Percentiles rank a stretch among this genome's conserved stretches.
Conservation (phyloP, 2,329 filamentous ascomycete genomes). For the Penicillium nordicum region DNA sequence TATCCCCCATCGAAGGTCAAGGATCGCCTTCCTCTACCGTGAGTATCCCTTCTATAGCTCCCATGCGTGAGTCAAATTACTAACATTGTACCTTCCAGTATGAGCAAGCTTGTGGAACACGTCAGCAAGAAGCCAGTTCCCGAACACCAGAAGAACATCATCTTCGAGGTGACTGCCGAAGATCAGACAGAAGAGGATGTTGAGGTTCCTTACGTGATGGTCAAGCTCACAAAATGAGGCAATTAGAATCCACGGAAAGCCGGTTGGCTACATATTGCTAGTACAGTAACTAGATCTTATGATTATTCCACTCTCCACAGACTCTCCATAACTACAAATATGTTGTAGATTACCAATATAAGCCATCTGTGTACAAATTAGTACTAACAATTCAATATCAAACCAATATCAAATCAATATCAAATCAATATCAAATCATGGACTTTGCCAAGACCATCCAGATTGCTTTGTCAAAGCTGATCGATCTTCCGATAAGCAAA, state of each 20-base stretch:
- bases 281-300: slow-evolving; percentile 11
- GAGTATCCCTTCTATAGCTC: slow-evolving; percentile 37
- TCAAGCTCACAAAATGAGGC: slow-evolving; percentile 59
- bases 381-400: neutral
- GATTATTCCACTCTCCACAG: slow-evolving; percentile 1
- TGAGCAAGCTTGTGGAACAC: slow-evolving; percentile 81
- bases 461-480: slow-evolving; percentile 29
- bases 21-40: slow-evolving; percentile 72
- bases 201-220: slow-evolving; percentile 94
- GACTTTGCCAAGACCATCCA: neutral
- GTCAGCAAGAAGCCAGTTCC: slow-evolving; percentile 92
- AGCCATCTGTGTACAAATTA: slow-evolving; percentile 4
- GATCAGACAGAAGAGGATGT: slow-evolving; percentile 88
- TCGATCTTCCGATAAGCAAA: slow-evolving; percentile 20
- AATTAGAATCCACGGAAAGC: slow-evolving; percentile 1
- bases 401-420: neutral
- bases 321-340: neutral
- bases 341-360: slow-evolving; percentile 9
- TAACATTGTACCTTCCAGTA: slow-evolving; percentile 51
- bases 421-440: neutral
- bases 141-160: slow-evolving; percentile 87
- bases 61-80: slow-evolving; percentile 3
- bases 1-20: slow-evolving; percentile 78
- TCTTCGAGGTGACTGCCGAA: slow-evolving; percentile 93
- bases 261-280: slow-evolving; percentile 1